Base-by-base conservation (phyloP, 495 filamentous ascomycete genomes). In the Penicillium roqueforti region DNA sequence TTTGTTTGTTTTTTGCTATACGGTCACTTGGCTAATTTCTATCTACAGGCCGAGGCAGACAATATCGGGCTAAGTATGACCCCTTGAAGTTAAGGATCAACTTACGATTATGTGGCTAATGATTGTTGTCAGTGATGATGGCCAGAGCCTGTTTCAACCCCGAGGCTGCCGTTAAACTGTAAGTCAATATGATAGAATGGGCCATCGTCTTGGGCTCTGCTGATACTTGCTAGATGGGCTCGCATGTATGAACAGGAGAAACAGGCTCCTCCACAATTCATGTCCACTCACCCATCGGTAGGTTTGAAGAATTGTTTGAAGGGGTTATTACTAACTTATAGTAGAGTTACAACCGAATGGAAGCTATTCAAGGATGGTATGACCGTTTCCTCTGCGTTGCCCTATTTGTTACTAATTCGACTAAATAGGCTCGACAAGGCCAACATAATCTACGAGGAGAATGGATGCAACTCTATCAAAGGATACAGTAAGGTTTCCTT, bases 251-350 rank as follows among this genome's bases (percentile, higher is more conserved):
- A 78, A 50, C 72, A 71, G n/a, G 69, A 84, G 42, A 68, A 84
- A 61, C 59, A 60, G 32, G 70, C 76, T 41, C 77, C 81, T 20
- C 90, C 89, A 1, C 85, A 93, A 64, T 88, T 91, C 69, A 68
- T 95, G 65, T 91, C 87, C 25, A 96, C 92, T 18, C 92, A 96
- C 76, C 91, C 92, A 29, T 83, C 86, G 51, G 85, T 87, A 78
- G 54, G 80, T 70, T 28, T 41, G 4, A 9, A 40, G 8, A 45
- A 41, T 16, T 31, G 18, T 53, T 46, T 32, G 4, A n/a, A 40
- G 8, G 28, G 8, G 25, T 45, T 2, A 14, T 13, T 22, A 20
- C 67, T 71, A 56, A 70, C 56, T 16, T 26, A 4, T 29, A 23
- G 36, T 37, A 88, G 81, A 83, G 83, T 53, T 76, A 78, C 37